These are phyloP conservation scores for Sporobolomyces pararoseus DNA, from an alignment of 768 basidiomycete species.

Conservation along the genomic window DNA sequence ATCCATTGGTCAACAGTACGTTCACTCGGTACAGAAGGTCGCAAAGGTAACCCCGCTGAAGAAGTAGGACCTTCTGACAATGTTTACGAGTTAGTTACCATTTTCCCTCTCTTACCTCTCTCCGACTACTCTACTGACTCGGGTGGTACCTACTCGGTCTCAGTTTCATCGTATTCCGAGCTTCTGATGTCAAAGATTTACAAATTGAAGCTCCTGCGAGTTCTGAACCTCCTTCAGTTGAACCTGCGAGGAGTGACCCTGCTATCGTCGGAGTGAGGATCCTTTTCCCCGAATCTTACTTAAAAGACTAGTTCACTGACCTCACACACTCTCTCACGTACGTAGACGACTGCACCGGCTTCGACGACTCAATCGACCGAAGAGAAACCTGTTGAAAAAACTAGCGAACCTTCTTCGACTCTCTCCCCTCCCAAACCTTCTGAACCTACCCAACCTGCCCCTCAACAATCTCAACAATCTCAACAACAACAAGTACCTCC, in stretches of 20 bases:
- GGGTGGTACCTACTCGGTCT: neutral
- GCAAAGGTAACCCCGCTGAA: conserved; percentile 40
- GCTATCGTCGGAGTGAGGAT: conserved; percentile 44
- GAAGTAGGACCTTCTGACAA: conserved; percentile 43
- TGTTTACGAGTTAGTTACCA: conserved; percentile 44
- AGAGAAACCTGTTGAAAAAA: neutral
- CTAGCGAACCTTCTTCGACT: conserved; percentile 3
- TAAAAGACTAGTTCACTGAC: neutral
- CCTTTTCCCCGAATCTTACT: too few relatives aligned
- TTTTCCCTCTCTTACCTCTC: neutral
- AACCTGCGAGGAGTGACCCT: conserved; percentile 40
- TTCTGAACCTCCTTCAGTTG: conserved; percentile 19
- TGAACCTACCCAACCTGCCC: neutral
- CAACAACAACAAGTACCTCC: conserved; percentile 8
- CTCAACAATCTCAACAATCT: neutral
- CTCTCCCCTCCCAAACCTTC: conserved; percentile 25
- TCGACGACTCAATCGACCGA: neutral
- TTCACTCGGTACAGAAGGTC: conserved; percentile 44
- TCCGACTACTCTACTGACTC: rapidly evolving
- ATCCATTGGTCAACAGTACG: conserved; percentile 32
- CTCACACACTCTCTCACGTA: conserved; percentile 9
- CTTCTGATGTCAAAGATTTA: conserved; percentile 49
- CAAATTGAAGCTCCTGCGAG: conserved; percentile 45
- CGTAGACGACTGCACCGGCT: conserved; percentile 3
- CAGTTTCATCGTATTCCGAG: conserved; percentile 46